A percentile compares a stretch with the other conserved stretches of the same genome.
These are phyloP conservation scores for Phlyctochytrium arcticum DNA, from an alignment of 192 early-diverging fungal genomes.

Conservation along the genomic window DNA sequence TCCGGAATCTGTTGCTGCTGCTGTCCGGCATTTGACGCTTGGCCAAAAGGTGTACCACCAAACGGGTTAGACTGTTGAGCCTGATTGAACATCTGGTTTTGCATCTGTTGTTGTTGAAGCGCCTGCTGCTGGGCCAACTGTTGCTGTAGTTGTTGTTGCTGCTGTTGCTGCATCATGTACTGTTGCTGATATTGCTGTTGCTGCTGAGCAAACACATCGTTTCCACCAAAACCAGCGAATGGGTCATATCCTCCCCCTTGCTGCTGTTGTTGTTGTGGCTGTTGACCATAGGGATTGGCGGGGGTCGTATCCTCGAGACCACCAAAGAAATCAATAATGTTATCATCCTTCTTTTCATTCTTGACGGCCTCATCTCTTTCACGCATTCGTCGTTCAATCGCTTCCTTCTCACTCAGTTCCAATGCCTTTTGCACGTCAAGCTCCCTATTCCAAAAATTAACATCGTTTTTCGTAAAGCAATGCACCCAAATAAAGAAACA, in stretches of 20 bases:
- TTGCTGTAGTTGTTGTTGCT: constrained; percentile 29
- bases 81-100: constrained; percentile 25
- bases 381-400: constrained; percentile 21
- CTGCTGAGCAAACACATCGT: constrained; percentile 34
- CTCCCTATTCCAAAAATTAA: constrained; percentile 16
- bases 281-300: constrained; percentile 27
- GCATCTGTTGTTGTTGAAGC: constrained; percentile 28
- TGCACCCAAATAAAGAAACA: constrained; percentile 3
- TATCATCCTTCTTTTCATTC: constrained; percentile 4
- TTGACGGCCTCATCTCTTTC: constrained; percentile 16
- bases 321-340: constrained; percentile 49
- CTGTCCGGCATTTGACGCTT: neutral
- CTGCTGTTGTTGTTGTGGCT: constrained; percentile 21
- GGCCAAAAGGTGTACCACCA: constrained; percentile 16
- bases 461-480: constrained; percentile 40
- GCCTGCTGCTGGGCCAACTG: constrained; percentile 32
- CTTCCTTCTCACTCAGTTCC: constrained; percentile 43
- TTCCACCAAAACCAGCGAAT: constrained; percentile 30
- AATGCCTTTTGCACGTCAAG: constrained; percentile 43
- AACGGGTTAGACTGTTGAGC: constrained; percentile 30
- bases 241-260: constrained; percentile 21
- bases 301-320: constrained; percentile 26
- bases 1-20: constrained; percentile 16
- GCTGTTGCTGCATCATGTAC: constrained; percentile 27
- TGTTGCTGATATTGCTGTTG: constrained; percentile 39